These are phyloP conservation scores for Corymbia calophylla DNA, from an alignment of 441 rosid species.

Conservation along the genomic window DNA sequence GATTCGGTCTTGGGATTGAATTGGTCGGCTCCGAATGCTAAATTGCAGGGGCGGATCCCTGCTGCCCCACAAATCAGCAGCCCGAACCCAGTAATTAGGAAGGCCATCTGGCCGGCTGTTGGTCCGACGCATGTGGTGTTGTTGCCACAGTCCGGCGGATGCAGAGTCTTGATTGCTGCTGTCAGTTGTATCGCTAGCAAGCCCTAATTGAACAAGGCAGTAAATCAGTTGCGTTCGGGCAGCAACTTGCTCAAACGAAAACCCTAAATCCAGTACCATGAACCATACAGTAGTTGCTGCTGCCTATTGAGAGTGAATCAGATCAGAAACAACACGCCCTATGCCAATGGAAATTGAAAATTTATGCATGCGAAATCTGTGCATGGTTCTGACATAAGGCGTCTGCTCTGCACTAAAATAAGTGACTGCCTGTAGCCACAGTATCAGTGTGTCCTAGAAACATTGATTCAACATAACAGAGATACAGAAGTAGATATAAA, in stretches of 20 bases:
- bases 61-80: neutral
- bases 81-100: neutral
- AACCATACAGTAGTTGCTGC: neutral
- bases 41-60: neutral
- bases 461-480: neutral
- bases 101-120: neutral
- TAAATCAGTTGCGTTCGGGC: neutral
- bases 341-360: neutral
- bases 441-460: neutral
- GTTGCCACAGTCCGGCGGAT: neutral
- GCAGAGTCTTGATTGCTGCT: neutral
- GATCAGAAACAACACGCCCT: neutral
- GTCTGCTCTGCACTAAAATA: neutral
- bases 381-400: neutral
- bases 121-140: neutral
- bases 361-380: neutral
- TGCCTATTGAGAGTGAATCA: neutral
- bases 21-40: neutral
- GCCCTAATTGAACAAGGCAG: neutral
- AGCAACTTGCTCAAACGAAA: neutral
- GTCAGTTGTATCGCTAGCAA: neutral
- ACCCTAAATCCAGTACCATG: neutral
- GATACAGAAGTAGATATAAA: neutral
- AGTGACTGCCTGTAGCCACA: neutral
- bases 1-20: neutral